Base-by-base conservation (phyloP, 1,284 basidiomycete genomes). In the Stygiomarasmius scandens region DNA sequence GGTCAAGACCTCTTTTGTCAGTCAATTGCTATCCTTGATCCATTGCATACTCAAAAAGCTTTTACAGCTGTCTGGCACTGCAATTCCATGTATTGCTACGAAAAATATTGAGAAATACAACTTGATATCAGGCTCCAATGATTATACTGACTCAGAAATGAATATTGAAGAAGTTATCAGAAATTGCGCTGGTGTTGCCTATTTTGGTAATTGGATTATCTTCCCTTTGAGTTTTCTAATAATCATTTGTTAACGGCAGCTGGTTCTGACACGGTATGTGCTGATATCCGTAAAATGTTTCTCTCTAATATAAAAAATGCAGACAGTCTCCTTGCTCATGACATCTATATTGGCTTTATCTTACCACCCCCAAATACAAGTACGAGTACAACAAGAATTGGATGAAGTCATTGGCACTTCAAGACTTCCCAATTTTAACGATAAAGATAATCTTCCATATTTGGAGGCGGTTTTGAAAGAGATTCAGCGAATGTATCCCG, bases 391-490 rank as follows among this genome's bases (percentile, higher is more conserved):
- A 50, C 63, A 61, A 49, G 72, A 72, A 60, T 58, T 75, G 1
- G 72, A 73, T 55, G 45, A 55, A 2, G 62, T 71, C 3, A 47
- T 70, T 1, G 72, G 71, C 8, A 66, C 71, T 1, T 78, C 76
- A 0, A 82, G 85, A n/a, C 76, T 67, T 2, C 83, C 82, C 0
- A 77, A 80, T 0, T 84, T 86, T 80, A 86, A 87, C 16, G 77
- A 85, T 49, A 74, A 88, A 14, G 79, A 81, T 56, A 69, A 74
- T 1, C 74, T 89, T n/a, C 79, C 81, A 1, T 87, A 86, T 63
- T 82, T 89, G 10, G 86, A 89, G 59, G 71, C 73, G 20, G 85
- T 92, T 16, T 76, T 90, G 2, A 82, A 86, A 34, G 93, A 95
- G 71, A 77, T 79, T 0, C 73, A 94, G 36, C 81, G 92, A 8